Base-by-base conservation (phyloP, 108 stramenopile species). In the Skeletonema marinoi region DNA sequence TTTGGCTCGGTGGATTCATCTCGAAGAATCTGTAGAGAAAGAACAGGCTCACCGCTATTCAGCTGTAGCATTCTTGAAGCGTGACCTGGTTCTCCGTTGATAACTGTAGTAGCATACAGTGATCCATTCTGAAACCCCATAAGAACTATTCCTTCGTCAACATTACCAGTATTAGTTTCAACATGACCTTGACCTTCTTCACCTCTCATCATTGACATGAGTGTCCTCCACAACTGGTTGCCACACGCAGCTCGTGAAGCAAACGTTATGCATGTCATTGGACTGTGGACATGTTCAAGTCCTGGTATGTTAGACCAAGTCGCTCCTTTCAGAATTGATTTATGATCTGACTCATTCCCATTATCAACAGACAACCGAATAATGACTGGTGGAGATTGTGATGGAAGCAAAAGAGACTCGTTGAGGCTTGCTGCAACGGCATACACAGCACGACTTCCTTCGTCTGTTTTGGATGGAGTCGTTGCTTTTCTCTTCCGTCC, bases 91-190 rank as follows among this genome's bases (percentile, higher is more conserved):
- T 16, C 17, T 65, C 30, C 29, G 41, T 59, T 50, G 16, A 41
- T 68, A 44, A 81, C 80, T 29, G 74, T 35, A 4, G 74, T 70
- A 25, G 63, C 68, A 13, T 13, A 54, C 19, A 81, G 65, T 9
- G 80, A 70, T 32, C 80, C 80, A 66, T 81, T 69, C 70, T 81
- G 68, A 59, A 74, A 81, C 12, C 80, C 80, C 73, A 81, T 81
- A 2, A 81, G 54, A 10, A 81, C 68, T 0, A 81, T 68, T 54
- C 80, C 80, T 71, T 68, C 68, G 25, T 81, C 73, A 30, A 36
- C 41, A 29, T 56, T 44, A 13, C 74, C 73, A 30, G 29, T 59
- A 29, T 64, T 58, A 6, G 32, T 19, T 25, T 38, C 60, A 54
- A 39, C 48, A 13, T 39, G 35, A 38, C 44, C 66, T 41, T 44